These are phyloP conservation scores for Pseudopediastrum boryanum DNA, from an alignment of 139 green algal genomes.

Conservation along the genomic window DNA sequence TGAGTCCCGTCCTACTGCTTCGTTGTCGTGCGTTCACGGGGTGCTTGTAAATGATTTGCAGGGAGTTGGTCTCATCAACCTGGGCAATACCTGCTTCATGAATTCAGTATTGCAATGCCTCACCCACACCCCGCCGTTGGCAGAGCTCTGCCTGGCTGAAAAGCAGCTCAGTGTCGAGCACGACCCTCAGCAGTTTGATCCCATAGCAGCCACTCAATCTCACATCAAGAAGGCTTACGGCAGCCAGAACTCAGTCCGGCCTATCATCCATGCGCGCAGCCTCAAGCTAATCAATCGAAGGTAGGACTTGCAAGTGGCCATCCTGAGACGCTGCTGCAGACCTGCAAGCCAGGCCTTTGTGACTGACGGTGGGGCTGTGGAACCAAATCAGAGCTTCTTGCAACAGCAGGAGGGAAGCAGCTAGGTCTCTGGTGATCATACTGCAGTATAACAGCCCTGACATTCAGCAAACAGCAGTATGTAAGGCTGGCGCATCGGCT, in stretches of 20 bases:
- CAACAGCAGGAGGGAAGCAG: no score
- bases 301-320: constrained; percentile 6
- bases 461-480: no score
- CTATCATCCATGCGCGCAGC: constrained; percentile 30
- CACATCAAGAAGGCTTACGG: constrained; percentile 53
- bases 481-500: no score
- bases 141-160: constrained; percentile 71
- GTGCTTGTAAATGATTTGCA: constrained; percentile 36
- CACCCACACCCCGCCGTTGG: constrained; percentile 88
- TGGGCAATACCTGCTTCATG: constrained; percentile 99
- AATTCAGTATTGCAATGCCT: constrained; percentile 96
- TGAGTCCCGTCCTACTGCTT: neutral
- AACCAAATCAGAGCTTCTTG: no score
- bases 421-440: no score
- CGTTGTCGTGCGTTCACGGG: neutral
- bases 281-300: constrained; percentile 40
- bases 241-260: constrained; percentile 15
- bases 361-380: no score
- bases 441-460: no score
- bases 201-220: constrained; percentile 57
- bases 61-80: constrained; percentile 88
- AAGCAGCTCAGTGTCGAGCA: neutral
- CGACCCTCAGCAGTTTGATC: constrained; percentile 46
- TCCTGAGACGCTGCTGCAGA: no score
- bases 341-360: no score